Evolutionary conservation across 1,284 basidiomycete species (phyloP), one percentile per base, ranked within the genome.

Genomic region (Puccinia polysora): DNA sequence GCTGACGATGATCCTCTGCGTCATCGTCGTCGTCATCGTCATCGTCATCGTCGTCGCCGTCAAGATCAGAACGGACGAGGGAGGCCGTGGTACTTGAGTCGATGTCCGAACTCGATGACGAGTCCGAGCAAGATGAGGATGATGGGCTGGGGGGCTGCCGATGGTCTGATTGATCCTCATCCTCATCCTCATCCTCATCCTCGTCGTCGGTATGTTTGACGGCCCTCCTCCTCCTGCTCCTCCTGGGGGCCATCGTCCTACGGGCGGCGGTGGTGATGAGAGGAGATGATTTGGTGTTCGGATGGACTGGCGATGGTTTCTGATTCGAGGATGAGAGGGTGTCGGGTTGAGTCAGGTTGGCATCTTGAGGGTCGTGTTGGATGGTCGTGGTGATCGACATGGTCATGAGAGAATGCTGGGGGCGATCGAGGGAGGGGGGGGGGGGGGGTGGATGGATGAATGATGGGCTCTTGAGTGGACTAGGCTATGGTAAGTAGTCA

Each of bases 321-420:
- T 56, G 34, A n/a, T 30, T 56, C 38, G 55, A 56, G 55, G 12
- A 36, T 56, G 55, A 56, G 28, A 18, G 55, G 30, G 18, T 34
- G 28, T n/a, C 38, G 23, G 55, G 30, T 36, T 18, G 55, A 34
- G 15, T 23, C 32, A 12, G 55, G 30, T n/a, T 56, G 55, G n/a
- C n/a, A 36, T 56, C 55, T 30, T 15, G 12, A 18, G 20, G 12
- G 10, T 23, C 2, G 23, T 56, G 34, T 36, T 56, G 55, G 4
- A 30, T 56, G 55, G 38, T 30, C 4, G 55, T 36, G 30, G 55
- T 56, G 55, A 56, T 56, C 6, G 55, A 56, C 55, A 56, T 56
- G 55, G 55, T 56, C 55, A 56, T 56, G 55, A 56, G n/a, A n/a
- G n/a, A n/a, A n/a, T n/a, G n/a, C n/a, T n/a, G n/a, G n/a, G n/a